phyloP scores from a whole-genome alignment of 805 yeast genomes.

The Candida chauliodis region DNA sequence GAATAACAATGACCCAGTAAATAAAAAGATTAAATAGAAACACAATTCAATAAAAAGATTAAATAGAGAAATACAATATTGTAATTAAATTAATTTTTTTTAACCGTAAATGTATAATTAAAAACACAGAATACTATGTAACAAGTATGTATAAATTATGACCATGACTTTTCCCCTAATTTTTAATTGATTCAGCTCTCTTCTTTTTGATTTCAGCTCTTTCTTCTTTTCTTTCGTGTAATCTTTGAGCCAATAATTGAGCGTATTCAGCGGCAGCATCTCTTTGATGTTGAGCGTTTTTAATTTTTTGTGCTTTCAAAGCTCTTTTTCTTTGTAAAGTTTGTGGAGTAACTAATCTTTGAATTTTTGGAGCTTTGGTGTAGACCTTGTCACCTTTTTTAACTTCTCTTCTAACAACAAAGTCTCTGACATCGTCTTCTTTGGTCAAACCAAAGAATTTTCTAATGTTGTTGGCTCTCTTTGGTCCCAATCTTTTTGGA shows the following conservation, averaged over 20 bases:
- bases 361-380: conserved; percentile 99
- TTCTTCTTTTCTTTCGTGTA: conserved; percentile 97
- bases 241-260: conserved; percentile 96
- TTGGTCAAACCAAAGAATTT: conserved; percentile 97
- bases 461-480: conserved; percentile 99
- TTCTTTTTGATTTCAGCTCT: conserved; percentile 98
- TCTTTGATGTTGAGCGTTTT: conserved; percentile 98
- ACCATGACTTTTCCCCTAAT: conserved; percentile 41
- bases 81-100: conserved; percentile 3
- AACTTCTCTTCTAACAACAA: conserved; percentile 97
- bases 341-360: conserved; percentile 99
- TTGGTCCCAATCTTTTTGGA: conserved; percentile 99
- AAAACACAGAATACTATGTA: conserved; percentile 9
- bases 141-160: conserved; percentile 8
- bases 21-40: background rate
- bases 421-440: conserved; percentile 85
- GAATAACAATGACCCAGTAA: background rate
- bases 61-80: background rate
- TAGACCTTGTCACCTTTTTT: conserved; percentile 97
- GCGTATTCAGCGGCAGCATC: conserved; percentile 99
- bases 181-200: conserved; percentile 98
- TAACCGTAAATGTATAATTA: conserved; percentile 9
- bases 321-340: conserved; percentile 99
- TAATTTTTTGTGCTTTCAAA: conserved; percentile 87
- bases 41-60: background rate